Base-by-base conservation (phyloP, 2,329 filamentous ascomycete species). In the Aspergillus piperis region DNA sequence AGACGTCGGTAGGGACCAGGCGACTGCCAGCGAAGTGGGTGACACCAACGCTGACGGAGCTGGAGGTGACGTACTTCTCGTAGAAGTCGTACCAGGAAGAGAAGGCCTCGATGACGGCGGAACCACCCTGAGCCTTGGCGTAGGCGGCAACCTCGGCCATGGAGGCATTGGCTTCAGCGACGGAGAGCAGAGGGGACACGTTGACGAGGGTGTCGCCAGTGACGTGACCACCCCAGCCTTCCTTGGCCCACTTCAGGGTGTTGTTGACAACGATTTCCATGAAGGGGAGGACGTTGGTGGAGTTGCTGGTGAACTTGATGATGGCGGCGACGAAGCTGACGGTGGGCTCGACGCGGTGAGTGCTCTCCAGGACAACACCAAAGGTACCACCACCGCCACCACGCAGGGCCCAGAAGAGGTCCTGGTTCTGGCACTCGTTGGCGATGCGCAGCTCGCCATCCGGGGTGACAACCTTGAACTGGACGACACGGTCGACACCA, bases 381-480 rank as follows among this genome's bases (percentile, higher is more conserved):
- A 64, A 68, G 8, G 65, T 63, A 15, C 65, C 64, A 25, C 65
- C 65, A 8, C 65, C 65, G 3, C 62, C 65, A 27, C 65, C 65
- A 11, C 65, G 60, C 13, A 67, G 41, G 4, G 66, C 64, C 64
- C 63, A 67, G 57, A 67, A 68, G 17, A 68, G 64, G n/a, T 68
- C 66, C 23, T 23, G 13, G 44, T 67, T 68, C 36, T 67, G 63
- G 39, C 54, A 62, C 8, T 60, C 57, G 19, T 68, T 68, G 50
- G 60, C 66, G 17, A 60, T 48, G 23, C 59, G 63, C 19, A 56
- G 54, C 11, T 60, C 32, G 13, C 64, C 63, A 21, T 65, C 61
- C 4, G 64, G 67, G 7, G 61, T 67, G 41, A 74, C 69, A 2
- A 73, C 51, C 59, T 68, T 69, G 59, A 69, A 71, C 55, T 73